Evolutionary conservation across 306 rosid genomes (phyloP).

Genomic region (Heteromeles arbutifolia): DNA sequence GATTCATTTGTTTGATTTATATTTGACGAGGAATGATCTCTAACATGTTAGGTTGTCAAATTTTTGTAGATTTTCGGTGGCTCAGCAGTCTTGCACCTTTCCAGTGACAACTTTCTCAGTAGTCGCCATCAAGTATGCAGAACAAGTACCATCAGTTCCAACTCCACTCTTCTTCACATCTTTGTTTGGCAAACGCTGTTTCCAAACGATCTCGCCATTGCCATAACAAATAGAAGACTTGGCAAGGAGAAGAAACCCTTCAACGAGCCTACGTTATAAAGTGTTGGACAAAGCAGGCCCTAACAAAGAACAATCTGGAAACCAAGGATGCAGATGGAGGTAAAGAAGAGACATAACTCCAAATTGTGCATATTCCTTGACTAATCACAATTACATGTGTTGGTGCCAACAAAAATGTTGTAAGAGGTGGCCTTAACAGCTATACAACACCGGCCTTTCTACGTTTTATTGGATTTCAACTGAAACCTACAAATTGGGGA

Average conservation of each 20-base stretch:
- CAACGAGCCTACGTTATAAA: conserved; percentile 62
- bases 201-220: conserved; percentile 86
- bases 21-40: neutral
- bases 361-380: conserved; percentile 15
- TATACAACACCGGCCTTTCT: conserved; percentile 37
- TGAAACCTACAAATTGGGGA: conserved; percentile 27
- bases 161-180: conserved; percentile 76
- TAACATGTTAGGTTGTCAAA: neutral
- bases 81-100: conserved; percentile 91
- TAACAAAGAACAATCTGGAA: conserved; percentile 33
- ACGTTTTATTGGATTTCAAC: conserved; percentile 37
- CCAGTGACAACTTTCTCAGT: conserved; percentile 79
- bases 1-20: too few species aligned
- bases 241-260: conserved; percentile 57
- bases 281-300: conserved; percentile 84
- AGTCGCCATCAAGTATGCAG: conserved; percentile 77
- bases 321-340: conserved; percentile 34
- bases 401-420: neutral
- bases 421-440: conserved; percentile 22
- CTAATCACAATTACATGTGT: conserved; percentile 21
- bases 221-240: conserved; percentile 57
- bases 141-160: conserved; percentile 53
- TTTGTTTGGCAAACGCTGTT: conserved; percentile 70
- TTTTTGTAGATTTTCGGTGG: conserved; percentile 69
- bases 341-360: conserved; percentile 13